Evolutionary conservation across 768 basidiomycete genomes (phyloP), one percentile per base, ranked within the genome.

Genomic region (Cyclocybe aegerita): DNA sequence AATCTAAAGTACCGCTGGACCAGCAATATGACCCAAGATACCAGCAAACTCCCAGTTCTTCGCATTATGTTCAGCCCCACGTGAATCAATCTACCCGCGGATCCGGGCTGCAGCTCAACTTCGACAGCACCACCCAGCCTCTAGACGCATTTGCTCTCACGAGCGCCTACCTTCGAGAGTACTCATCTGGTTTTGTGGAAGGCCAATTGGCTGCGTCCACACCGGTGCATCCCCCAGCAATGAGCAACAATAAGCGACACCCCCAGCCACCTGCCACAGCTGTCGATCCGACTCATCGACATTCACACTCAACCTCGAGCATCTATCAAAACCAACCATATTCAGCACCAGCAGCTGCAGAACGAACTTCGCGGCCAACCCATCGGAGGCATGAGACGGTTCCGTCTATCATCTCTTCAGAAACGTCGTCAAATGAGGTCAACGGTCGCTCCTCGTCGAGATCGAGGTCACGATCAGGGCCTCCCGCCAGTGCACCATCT

Each of bases 161-260:
- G 32, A 46, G 54, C 16, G 49, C 50, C 8, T 56, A 59, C 36
- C 31, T 61, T 10, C 40, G 47, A 31, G 58, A 61, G 43, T 64
- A 58, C 42, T 55, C 58, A 4, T 30, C 45, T 6, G 62, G 62
- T 3, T 61, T 50, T 17, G 50, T 58, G 14, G 55, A 56, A 9
- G 62, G 62, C 5, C 58, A 61, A 9, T 52, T 56, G 38, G 52
- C 56, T 14, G 62, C 23, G 5, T 23, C 62, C 1, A 11, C 48
- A n/a, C 55, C 54, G 4, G 30, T 43, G 36, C 36, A 43, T 12
- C 35, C 47, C 14, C 36, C 46, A 33, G 39, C 39, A 16, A 17
- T 17, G 3, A 23, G 11, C 16, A 16, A 40, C n/a, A 15, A 46
- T 30, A 39, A n/a, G 14, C 43, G 10, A 36, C 48, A 54, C 9